Base-by-base conservation (phyloP, 257 asterid species). In the Agastache rugosa region DNA sequence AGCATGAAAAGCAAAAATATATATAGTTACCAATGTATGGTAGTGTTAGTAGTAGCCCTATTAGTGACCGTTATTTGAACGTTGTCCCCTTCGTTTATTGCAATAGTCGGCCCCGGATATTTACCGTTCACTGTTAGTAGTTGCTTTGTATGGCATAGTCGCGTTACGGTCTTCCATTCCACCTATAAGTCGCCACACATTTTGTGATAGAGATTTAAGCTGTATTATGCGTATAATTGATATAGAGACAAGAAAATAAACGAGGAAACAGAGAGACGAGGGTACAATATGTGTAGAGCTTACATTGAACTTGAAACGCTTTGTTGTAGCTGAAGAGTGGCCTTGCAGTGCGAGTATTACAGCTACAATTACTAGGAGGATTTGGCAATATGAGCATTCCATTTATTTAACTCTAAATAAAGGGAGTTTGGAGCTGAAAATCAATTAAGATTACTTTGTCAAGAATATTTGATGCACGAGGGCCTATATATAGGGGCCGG, bases 61-160 rank as follows among this genome's bases (percentile, higher is more conserved):
- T 88, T 88, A 5, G 83, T 82, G 45, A 88, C 91, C 68, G 77
- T 79, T 11, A 88, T 64, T 71, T 79, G 85, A 14, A 84, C 91
- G 19, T 81, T 76, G 67, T 88, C 91, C 25, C 93, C 91, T 84
- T 88, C 93, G 54, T 86, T 80, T 45, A 86, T 85, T 11, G 69
- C 54, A 69, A 88, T 86, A 39, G 82, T 81, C 10, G 93, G 93
- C 37, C 91, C 93, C 12, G 89, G 93, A 78, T 77, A 88, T 74
- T 79, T 60, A 1, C 89, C 91, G 9, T 86, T 86, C 19, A 86
- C 80, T 0, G 86, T 86, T 25, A 88, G 69, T 29, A 83, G 23
- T 58, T 47, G 39, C 83, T 76, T 86, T 1, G 75, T 81, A 34
- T 78, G 75, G 72, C 91, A 88, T 75, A 86, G 77, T 23, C 91